Evolutionary conservation across 73 alveolate genomes (phyloP), one percentile per base, ranked within the genome.

Genomic region (Paramecium caudatum): DNA sequence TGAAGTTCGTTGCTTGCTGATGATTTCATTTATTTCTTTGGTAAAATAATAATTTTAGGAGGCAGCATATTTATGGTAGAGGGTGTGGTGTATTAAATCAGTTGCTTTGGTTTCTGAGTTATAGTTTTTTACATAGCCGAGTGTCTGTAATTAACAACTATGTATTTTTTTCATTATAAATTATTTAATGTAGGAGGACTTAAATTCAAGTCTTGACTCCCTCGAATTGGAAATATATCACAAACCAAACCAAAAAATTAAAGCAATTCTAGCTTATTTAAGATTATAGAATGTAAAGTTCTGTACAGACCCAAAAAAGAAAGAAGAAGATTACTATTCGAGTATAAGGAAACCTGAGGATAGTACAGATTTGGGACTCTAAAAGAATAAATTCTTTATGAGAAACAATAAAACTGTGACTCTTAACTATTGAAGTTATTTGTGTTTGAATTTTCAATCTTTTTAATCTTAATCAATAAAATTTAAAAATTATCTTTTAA

Each of bases 301-400:
- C 68, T 74, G 88, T 74, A 74, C 88, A 30, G 88, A 74, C 45
- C 88, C 88, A 19, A 45, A 43, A 4, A n/a, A 74, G 43, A 74
- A 74, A 45, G 43, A 74, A 25, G 88, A 74, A 13, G 83, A 65
- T 33, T 65, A 65, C 32, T 65, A 65, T 65, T 65, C 83, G 4
- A 65, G 34, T 32, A 55, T 5, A 25, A 43, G 12, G 8, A 55
- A 55, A 27, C 23, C 0, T 12, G 25, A 55, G 30, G 80, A 55
- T 55, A 23, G 12, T 23, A 55, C 23, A 55, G 80, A 55, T 55
- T 43, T 55, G 3, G 80, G 80, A 3, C 30, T 55, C 23, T 16
- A 10, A 23, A 55, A 25, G 30, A 55, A 55, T 27, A 55, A 55
- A 23, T 55, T 55, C 5, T 55, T 55, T 55, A 55, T 1, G 45